Evolutionary conservation across 75 land plant species (phyloP).

Genomic region (Isoetes taiwanensis): DNA sequence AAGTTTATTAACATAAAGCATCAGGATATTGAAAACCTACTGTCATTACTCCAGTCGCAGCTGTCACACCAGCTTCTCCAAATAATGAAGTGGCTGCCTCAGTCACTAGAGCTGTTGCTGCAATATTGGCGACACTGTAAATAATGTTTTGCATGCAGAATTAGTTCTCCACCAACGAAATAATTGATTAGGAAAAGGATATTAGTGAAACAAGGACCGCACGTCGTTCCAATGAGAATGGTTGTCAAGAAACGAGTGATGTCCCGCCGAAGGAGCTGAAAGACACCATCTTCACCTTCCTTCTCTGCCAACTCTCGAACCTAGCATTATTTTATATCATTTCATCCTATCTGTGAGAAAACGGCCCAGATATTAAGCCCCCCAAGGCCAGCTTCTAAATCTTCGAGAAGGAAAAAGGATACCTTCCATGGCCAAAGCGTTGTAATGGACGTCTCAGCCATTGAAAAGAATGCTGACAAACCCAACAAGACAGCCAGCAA

Average conservation of each 20-base stretch:
- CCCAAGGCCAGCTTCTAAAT: no score
- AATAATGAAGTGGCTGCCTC: constrained; percentile 75
- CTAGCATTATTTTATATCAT: constrained; percentile 12
- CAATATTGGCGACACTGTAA: constrained; percentile 66
- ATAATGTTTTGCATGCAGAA: neutral
- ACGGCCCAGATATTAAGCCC: neutral
- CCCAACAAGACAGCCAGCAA: constrained; percentile 54
- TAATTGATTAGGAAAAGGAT: neutral
- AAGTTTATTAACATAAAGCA: no score
- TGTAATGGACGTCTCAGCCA: constrained; percentile 93
- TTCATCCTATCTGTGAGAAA: neutral
- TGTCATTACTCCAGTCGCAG: constrained; percentile 95
- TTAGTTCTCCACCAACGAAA: neutral
- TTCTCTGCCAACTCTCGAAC: constrained; percentile 91
- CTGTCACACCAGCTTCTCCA: constrained; percentile 94
- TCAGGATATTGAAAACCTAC: constrained; percentile 39
- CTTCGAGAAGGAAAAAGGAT: no score
- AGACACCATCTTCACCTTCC: constrained; percentile 71
- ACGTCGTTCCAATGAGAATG: constrained; percentile 93
- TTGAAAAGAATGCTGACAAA: constrained; percentile 87
- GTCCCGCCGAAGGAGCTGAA: constrained; percentile 77
- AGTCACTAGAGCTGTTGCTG: constrained; percentile 79
- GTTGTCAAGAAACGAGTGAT: constrained; percentile 90
- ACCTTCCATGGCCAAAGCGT: constrained; percentile 99
- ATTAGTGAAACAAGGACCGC: neutral